Base-by-base conservation (phyloP, 1,139 yeast genomes). In the Spencermartinsiella ligniputridi region DNA sequence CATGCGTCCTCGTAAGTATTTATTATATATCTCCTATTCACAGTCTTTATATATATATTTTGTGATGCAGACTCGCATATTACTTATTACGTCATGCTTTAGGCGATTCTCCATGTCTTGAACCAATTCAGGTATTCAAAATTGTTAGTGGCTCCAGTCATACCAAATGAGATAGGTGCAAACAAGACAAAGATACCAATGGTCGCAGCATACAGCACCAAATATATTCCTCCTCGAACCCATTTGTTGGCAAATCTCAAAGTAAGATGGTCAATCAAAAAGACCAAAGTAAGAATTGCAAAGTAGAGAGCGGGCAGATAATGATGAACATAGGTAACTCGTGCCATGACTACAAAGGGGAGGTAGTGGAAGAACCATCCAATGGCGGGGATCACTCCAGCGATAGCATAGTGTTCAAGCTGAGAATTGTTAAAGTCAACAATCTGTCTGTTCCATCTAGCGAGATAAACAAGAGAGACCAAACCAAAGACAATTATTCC, bases 291-390 rank as follows among this genome's bases (percentile, higher is more conserved):
- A 54, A 92, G 69, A 75, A 92, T 81, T 48, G 97, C 97, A 70
- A 94, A 92, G 71, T 90, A 92, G 54, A 90, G 76, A 0, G 98
- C 97, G 24, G 99, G 99, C 58, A 89, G 77, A 67, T 92, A 92
- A 69, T 92, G 99, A 67, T 92, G 99, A 37, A 92, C 92, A 63
- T 94, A 92, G 3, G 96, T 89, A 53, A 94, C 97, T 74, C 99
- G 85, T 21, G 96, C 89, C 98, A 92, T 92, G 53, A 90, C 74
- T 41, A 85, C 78, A 65, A 92, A 92, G 36, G 99, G 97, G 60
- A 83, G 66, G 66, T 74, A 94, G 68, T 94, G 98, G 65, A 92
- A 74, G 52, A 88, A 82, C 98, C 98, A 94, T 25, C 96, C 98
- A 45, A 92, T 68, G 72, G 90, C 80, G 45, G 98, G 83, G 57